Evolutionary conservation across 2,329 filamentous ascomycete species (phyloP).

Genomic region (Meredithiella fracta): DNA sequence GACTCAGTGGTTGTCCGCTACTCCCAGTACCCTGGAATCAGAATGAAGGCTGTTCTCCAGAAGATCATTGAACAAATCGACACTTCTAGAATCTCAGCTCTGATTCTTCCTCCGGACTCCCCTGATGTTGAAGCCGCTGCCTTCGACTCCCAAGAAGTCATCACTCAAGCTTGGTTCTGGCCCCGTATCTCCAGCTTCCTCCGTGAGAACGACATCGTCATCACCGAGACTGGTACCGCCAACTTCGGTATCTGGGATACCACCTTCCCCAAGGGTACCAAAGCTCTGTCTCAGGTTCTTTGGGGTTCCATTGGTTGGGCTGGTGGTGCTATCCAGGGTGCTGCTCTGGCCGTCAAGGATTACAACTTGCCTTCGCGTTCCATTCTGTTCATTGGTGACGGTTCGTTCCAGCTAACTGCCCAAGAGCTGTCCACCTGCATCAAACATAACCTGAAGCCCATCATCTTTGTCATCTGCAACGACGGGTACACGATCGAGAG

Average conservation of each 20-base stretch:
- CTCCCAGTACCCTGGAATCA: slow-evolving; percentile 60
- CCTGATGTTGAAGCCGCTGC: slow-evolving; percentile 32
- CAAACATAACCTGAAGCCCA: slow-evolving; percentile 54
- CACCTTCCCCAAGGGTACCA: slow-evolving; percentile 61
- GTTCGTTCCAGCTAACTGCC: slow-evolving; percentile 67
- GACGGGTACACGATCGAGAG: slow-evolving; percentile 82
- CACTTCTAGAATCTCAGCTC: slow-evolving; percentile 38
- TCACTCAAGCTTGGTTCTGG: slow-evolving; percentile 65
- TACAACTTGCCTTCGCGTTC: slow-evolving; percentile 42
- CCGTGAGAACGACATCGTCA: slow-evolving; percentile 54
- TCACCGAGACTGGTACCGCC: slow-evolving; percentile 76
- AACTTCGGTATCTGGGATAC: slow-evolving; percentile 85
- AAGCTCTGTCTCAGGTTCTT: slow-evolving; percentile 62
- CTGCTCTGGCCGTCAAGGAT: slow-evolving; percentile 60
- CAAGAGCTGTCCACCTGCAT: slow-evolving; percentile 80
- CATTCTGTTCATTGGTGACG: slow-evolving; percentile 78
- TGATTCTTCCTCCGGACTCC: slow-evolving; percentile 19
- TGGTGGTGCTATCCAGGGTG: slow-evolving; percentile 42
- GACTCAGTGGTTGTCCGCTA: slow-evolving; percentile 57
- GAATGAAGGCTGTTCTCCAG: slow-evolving; percentile 61
- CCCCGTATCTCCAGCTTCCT: slow-evolving; percentile 59
- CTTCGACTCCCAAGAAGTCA: slow-evolving; percentile 25
- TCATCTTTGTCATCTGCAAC: slow-evolving; percentile 77
- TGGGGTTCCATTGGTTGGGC: slow-evolving; percentile 52
- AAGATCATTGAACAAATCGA: slow-evolving; percentile 49